A percentile compares a stretch with the other conserved stretches of the same genome.
These are phyloP conservation scores for Vitellaria paradoxa DNA, from an alignment of 179 eudicot species.

Conservation along the genomic window DNA sequence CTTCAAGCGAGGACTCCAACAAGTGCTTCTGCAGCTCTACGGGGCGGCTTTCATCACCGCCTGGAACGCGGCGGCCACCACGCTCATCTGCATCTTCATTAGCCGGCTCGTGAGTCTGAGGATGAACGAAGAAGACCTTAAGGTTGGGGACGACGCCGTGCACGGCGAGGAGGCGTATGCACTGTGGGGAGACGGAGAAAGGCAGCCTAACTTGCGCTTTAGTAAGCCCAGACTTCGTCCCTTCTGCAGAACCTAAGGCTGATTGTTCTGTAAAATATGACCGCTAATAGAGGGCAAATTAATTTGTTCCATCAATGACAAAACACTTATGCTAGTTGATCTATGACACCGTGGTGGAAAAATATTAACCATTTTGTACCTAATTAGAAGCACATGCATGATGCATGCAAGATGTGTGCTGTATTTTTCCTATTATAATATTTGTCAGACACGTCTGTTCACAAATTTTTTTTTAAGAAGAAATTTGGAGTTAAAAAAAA, in stretches of 20 bases:
- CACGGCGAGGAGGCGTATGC: slow-evolving; percentile 29
- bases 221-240: slow-evolving; percentile 19
- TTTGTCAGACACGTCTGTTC: too few relatives aligned
- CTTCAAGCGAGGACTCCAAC: slow-evolving; percentile 9
- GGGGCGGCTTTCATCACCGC: slow-evolving; percentile 21
- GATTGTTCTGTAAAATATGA: not conserved
- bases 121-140: slow-evolving; percentile 23
- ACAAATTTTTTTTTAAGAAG: too few relatives aligned
- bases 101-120: slow-evolving; percentile 18
- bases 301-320: not conserved
- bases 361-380: too few relatives aligned
- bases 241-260: slow-evolving; percentile 12
- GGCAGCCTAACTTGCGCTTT: not conserved
- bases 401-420: too few relatives aligned
- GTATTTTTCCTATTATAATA: too few relatives aligned
- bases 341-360: not conserved
- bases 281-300: not conserved
- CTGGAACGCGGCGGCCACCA: slow-evolving; percentile 17
- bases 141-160: slow-evolving; percentile 23
- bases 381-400: too few relatives aligned
- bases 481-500: too few relatives aligned
- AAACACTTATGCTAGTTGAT: not conserved
- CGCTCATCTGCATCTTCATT: slow-evolving; percentile 15
- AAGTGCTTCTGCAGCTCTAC: slow-evolving; percentile 14
- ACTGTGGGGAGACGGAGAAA: slow-evolving; percentile 28